Conservation (phyloP, 2,329 filamentous ascomycete genomes). For the Plenodomus biglobosus region DNA sequence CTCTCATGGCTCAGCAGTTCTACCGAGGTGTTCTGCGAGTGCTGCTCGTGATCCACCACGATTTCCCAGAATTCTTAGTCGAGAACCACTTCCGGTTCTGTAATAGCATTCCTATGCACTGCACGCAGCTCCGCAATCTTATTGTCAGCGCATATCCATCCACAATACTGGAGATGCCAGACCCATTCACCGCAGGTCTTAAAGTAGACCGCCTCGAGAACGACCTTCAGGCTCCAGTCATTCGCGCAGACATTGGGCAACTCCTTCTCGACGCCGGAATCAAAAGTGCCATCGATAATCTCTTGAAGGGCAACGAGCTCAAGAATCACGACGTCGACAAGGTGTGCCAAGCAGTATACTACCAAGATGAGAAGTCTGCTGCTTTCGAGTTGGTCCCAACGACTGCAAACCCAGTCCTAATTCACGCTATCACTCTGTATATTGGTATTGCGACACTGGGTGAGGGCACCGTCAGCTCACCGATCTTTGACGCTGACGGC, state of each 20-base stretch:
- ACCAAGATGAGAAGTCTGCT: slow-evolving; percentile 59
- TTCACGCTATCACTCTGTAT: slow-evolving; percentile 83
- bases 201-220: slow-evolving; percentile 79
- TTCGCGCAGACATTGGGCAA: slow-evolving; percentile 64
- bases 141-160: slow-evolving; percentile 79
- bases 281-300: slow-evolving; percentile 55
- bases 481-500: slow-evolving; percentile 65
- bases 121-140: slow-evolving; percentile 84
- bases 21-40: slow-evolving; percentile 84
- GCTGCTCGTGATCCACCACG: slow-evolving; percentile 83
- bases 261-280: slow-evolving; percentile 55
- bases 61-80: slow-evolving; percentile 90
- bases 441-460: slow-evolving; percentile 73
- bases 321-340: slow-evolving; percentile 74
- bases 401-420: slow-evolving; percentile 67
- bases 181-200: slow-evolving; percentile 70
- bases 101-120: slow-evolving; percentile 78
- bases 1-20: slow-evolving; percentile 73
- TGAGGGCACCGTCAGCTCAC: slow-evolving; percentile 59
- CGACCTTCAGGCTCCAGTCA: slow-evolving; percentile 66
- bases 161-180: slow-evolving; percentile 69
- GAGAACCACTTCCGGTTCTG: slow-evolving; percentile 83
- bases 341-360: slow-evolving; percentile 72
- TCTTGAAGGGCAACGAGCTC: slow-evolving; percentile 57
- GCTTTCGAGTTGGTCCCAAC: slow-evolving; percentile 68